Evolutionary conservation across 768 basidiomycete species (phyloP).

Genomic region (Plicaturopsis crispa): DNA sequence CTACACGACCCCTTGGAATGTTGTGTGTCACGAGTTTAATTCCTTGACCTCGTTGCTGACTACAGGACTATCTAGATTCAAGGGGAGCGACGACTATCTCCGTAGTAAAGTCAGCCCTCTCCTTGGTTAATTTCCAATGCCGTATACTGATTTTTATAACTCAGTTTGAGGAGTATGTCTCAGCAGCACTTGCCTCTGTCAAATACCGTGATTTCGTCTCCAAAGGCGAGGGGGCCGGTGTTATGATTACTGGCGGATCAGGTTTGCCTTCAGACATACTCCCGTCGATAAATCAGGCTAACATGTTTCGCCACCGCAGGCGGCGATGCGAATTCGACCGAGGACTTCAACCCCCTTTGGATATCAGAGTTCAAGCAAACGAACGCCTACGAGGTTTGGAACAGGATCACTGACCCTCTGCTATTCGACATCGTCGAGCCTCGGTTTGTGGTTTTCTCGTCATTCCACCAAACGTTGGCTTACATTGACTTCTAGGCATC

Average conservation of each 20-base stretch:
- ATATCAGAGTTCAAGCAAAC: constrained; percentile 83
- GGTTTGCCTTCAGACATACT: constrained; percentile 21
- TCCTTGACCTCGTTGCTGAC: neutral
- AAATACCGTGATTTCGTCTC: constrained; percentile 84
- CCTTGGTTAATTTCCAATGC: neutral
- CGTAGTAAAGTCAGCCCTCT: constrained; percentile 58
- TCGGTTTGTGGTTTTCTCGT: constrained; percentile 42
- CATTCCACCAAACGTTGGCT: neutral
- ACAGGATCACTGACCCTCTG: constrained; percentile 81
- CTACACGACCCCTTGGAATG: constrained; percentile 47
- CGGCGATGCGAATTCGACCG: constrained; percentile 48
- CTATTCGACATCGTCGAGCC: constrained; percentile 96
- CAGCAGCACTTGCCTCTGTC: constrained; percentile 78
- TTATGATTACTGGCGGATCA: constrained; percentile 62
- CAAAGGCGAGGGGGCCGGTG: constrained; percentile 55
- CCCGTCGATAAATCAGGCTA: constrained; percentile 13
- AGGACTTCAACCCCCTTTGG: constrained; percentile 88
- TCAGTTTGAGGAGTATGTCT: constrained; percentile 92
- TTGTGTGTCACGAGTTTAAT: constrained; percentile 38
- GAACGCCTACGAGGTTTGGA: constrained; percentile 86
- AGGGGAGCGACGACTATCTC: constrained; percentile 94
- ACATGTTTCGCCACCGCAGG: constrained; percentile 20
- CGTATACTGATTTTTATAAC: constrained; percentile 1
- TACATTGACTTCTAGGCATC: constrained; percentile 52
- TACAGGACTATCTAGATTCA: constrained; percentile 49